These are phyloP conservation scores for Pyrenophora teres DNA, from an alignment of 2,329 filamentous ascomycete genomes.

Conservation along the genomic window DNA sequence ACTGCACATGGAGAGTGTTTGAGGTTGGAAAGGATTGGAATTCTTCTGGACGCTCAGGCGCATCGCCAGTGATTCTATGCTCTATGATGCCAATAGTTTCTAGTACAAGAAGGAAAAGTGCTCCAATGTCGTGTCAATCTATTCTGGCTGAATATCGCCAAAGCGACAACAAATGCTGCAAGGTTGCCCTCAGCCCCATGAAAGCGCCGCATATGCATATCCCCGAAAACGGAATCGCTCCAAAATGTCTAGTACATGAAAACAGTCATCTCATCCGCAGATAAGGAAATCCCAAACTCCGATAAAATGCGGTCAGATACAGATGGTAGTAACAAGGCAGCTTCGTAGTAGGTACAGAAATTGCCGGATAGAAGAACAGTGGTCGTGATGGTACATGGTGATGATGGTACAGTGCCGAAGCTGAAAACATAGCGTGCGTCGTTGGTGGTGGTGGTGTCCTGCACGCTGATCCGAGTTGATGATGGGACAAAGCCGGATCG, in stretches of 20 bases:
- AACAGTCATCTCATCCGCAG: constrained; percentile 14
- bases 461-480: constrained; percentile 1
- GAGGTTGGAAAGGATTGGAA: too few species aligned
- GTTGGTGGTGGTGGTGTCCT: not conserved
- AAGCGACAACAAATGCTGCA: not conserved
- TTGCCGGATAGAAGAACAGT: not conserved
- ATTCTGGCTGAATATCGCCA: not conserved
- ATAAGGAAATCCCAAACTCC: constrained; percentile 17
- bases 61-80: not conserved
- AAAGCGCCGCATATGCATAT: constrained; percentile 19
- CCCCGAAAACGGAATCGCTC: constrained; percentile 11
- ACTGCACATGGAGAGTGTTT: too few species aligned
- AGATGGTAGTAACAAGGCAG: constrained; percentile 11
- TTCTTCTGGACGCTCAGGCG: too few species aligned
- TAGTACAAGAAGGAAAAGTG: constrained; percentile 1
- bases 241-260: constrained; percentile 17
- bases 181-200: constrained; percentile 10
- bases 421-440: not conserved
- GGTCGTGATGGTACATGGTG: constrained; percentile 2
- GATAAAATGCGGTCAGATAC: constrained; percentile 14
- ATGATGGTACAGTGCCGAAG: constrained; percentile 5
- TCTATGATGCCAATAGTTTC: not conserved
- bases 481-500: not conserved
- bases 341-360: not conserved
- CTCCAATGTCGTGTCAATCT: constrained; percentile 9